These are phyloP conservation scores for Salix arbutifolia DNA, from an alignment of 345 rosid genomes.

Conservation along the genomic window DNA sequence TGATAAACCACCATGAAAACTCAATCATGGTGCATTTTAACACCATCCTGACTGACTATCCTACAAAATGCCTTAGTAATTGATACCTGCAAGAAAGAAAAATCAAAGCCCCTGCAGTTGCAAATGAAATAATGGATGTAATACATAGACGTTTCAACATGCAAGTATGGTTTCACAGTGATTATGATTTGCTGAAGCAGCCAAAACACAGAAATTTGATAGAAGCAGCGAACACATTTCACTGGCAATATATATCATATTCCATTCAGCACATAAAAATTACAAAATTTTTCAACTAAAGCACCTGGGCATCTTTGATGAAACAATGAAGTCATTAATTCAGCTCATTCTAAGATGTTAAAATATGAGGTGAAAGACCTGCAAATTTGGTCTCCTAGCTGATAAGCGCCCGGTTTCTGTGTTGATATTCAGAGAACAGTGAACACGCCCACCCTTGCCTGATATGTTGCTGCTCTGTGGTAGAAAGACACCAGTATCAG, in stretches of 20 bases:
- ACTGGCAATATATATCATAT: not conserved
- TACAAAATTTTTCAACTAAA: not conserved
- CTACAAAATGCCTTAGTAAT: not conserved
- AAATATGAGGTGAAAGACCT: slow-evolving; percentile 45
- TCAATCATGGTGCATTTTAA: not conserved
- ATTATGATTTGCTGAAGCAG: not conserved
- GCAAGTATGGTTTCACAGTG: not conserved
- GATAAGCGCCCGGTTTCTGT: slow-evolving; percentile 98
- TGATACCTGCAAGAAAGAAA: not conserved
- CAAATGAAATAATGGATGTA: not conserved
- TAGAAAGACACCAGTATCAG: not conserved
- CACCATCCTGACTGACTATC: not conserved
- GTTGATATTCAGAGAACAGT: slow-evolving; percentile 94
- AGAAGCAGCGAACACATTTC: not conserved
- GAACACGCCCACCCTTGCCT: slow-evolving; percentile 81
- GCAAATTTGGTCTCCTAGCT: slow-evolving; percentile 96
- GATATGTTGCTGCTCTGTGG: slow-evolving; percentile 70
- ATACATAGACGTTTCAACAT: not conserved
- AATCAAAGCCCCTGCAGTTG: not conserved
- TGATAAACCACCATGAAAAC: not conserved
- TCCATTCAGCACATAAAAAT: not conserved
- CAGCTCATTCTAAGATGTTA: not conserved
- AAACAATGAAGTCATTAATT: not conserved
- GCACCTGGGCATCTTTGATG: not conserved
- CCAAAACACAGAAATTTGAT: not conserved